These are phyloP conservation scores for Penicillium macrosclerotiorum DNA, from an alignment of 495 filamentous ascomycete genomes.

Conservation along the genomic window DNA sequence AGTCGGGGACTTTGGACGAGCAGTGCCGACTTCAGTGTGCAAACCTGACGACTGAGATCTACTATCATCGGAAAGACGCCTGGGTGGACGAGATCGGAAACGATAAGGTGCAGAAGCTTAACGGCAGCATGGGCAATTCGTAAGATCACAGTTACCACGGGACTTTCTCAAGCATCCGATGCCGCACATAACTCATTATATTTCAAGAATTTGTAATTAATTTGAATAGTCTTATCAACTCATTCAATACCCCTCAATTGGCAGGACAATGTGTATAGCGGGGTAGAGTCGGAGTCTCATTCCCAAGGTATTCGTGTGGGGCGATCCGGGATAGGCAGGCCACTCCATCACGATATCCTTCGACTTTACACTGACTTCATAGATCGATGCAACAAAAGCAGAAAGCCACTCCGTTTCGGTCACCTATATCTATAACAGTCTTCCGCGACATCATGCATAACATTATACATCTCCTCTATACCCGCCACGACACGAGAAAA, in stretches of 20 bases:
- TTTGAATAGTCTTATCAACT: no score
- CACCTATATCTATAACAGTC: conserved; percentile 7
- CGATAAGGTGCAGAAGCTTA: background rate
- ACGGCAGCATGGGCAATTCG: conserved; percentile 3
- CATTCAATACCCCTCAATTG: no score
- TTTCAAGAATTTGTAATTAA: no score
- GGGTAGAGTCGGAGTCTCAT: background rate
- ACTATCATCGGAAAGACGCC: conserved; percentile 20
- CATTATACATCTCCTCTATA: background rate
- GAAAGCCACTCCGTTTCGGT: conserved; percentile 5
- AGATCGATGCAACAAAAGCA: background rate
- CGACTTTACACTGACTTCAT: background rate
- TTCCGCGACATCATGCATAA: no score
- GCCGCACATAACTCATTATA: no score
- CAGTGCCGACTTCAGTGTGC: conserved; percentile 4
- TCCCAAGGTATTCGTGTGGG: background rate
- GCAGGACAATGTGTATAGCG: no score
- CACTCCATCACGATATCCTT: background rate
- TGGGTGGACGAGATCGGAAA: conserved; percentile 19
- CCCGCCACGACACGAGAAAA: background rate
- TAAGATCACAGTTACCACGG: no score
- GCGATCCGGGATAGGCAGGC: background rate
- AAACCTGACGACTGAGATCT: conserved; percentile 15
- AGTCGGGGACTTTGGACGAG: conserved; percentile 29
- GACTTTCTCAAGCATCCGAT: no score